Conservation (phyloP, 306 rosid species). For the Dryas octopetala region DNA sequence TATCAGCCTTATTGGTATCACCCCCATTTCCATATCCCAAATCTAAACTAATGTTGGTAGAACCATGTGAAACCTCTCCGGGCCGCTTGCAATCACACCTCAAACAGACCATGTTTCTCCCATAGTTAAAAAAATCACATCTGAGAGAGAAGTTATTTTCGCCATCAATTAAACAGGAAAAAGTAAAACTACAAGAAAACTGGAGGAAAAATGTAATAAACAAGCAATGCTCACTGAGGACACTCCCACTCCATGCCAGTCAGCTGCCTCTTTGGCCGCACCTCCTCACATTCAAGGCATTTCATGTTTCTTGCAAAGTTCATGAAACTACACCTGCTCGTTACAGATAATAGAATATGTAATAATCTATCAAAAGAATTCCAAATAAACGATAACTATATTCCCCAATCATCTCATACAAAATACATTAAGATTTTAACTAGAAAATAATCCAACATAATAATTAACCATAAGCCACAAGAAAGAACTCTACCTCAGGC, state of each 20-base stretch:
- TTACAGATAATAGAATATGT: constrained; percentile 17
- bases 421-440: neutral
- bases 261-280: constrained; percentile 78
- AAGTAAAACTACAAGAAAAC: neutral
- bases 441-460: neutral
- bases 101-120: constrained; percentile 71
- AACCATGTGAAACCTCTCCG: constrained; percentile 46
- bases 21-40: constrained; percentile 41
- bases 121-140: constrained; percentile 83
- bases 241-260: constrained; percentile 98
- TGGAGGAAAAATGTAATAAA: constrained; percentile 2
- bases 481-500: constrained; percentile 55
- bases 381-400: neutral
- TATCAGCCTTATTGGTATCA: constrained; percentile 32
- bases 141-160: constrained; percentile 39
- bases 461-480: neutral
- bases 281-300: constrained; percentile 91
- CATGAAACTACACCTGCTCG: constrained; percentile 94
- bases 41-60: constrained; percentile 30
- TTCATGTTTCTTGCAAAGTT: constrained; percentile 85
- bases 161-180: constrained; percentile 21
- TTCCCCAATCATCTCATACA: neutral
- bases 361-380: constrained; percentile 8
- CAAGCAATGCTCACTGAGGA: constrained; percentile 76
- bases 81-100: constrained; percentile 95